phyloP scores from a whole-genome alignment of 2,329 filamentous ascomycete genomes.

The Seiridium cupressi region DNA sequence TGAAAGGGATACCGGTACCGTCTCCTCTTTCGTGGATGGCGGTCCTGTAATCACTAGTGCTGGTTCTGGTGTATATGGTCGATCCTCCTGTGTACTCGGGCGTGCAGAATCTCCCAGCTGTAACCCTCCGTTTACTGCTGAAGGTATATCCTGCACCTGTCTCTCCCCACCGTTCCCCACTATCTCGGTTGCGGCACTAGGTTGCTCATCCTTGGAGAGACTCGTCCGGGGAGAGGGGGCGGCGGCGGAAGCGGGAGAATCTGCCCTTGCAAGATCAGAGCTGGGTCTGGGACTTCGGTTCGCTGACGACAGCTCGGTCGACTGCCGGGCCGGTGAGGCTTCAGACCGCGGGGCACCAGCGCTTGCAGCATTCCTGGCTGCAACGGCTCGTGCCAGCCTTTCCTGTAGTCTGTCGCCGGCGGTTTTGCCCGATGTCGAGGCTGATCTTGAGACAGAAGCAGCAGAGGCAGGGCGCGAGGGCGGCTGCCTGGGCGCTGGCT shows the following conservation, averaged over 20 bases:
- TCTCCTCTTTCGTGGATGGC: slow-evolving; percentile 3
- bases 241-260: slow-evolving; percentile 6
- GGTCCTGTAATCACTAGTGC: neutral
- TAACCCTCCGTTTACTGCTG: too few relatives aligned
- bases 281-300: slow-evolving; percentile 40
- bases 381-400: slow-evolving; percentile 82
- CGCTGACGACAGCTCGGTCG: slow-evolving; percentile 26
- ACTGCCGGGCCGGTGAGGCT: slow-evolving; percentile 42
- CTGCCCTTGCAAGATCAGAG: slow-evolving; percentile 28
- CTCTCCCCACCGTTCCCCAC: neutral
- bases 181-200: neutral
- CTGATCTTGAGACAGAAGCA: slow-evolving; percentile 20
- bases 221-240: slow-evolving; percentile 16
- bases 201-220: slow-evolving; percentile 16
- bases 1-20: slow-evolving; percentile 6
- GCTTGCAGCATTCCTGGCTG: slow-evolving; percentile 59
- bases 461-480: slow-evolving; percentile 29
- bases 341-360: slow-evolving; percentile 39
- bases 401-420: slow-evolving; percentile 85
- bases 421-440: slow-evolving; percentile 54
- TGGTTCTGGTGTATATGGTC: neutral
- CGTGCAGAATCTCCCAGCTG: slow-evolving; percentile 8
- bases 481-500: slow-evolving; percentile 47
- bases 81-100: slow-evolving; percentile 15
- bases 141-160: too few relatives aligned